These are phyloP conservation scores for Trichoderma harzianum DNA, from an alignment of 2,329 filamentous ascomycete genomes.

Conservation along the genomic window DNA sequence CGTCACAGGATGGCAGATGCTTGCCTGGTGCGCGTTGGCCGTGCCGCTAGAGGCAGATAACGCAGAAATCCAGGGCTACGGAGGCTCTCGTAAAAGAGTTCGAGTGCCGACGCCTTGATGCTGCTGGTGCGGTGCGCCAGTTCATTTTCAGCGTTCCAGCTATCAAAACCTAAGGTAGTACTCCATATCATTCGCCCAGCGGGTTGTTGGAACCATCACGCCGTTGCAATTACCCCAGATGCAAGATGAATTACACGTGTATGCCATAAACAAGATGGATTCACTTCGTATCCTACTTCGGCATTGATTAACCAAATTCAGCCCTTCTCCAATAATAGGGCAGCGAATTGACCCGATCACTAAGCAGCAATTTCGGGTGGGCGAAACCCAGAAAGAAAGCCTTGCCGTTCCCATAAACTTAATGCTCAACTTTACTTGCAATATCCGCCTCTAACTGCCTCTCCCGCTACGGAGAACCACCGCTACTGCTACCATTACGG, in stretches of 20 bases:
- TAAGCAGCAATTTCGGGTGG: background rate
- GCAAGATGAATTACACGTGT: background rate
- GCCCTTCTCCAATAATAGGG: background rate
- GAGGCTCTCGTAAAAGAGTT: background rate
- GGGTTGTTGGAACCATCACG: background rate
- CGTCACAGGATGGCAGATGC: background rate
- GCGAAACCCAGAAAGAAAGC: background rate
- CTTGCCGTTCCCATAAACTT: conserved; percentile 1
- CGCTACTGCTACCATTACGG: conserved; percentile 1
- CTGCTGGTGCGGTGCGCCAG: background rate
- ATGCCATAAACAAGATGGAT: background rate
- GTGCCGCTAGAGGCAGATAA: background rate
- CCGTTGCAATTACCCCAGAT: background rate
- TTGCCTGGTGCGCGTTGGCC: background rate
- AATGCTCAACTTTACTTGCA: conserved; percentile 15
- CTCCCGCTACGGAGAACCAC: conserved; percentile 4
- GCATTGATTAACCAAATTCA: background rate
- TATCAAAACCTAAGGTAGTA: too few relatives aligned
- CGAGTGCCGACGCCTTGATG: background rate
- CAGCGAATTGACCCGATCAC: background rate
- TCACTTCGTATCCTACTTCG: background rate
- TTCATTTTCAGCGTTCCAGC: background rate
- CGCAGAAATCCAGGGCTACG: background rate
- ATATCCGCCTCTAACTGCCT: conserved; percentile 13
- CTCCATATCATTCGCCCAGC: too few relatives aligned